Percentiles rank a stretch among this genome's conserved stretches.
Conservation (phyloP, 371 early-diverging fungal species). For the Coemansia sp. region DNA sequence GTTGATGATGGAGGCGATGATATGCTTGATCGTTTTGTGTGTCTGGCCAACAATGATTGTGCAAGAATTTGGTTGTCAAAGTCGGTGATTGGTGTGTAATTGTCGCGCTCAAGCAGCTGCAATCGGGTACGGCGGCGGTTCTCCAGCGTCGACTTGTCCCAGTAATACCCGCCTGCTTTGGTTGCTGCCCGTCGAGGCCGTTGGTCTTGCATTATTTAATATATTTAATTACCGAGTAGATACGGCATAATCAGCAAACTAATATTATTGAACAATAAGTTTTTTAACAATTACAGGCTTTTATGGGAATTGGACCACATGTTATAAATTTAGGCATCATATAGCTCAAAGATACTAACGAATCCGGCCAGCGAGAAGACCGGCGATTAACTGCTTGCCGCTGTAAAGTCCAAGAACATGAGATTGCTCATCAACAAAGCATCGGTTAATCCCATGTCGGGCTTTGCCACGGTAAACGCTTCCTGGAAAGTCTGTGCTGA, state of each 20-base stretch:
- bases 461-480: slow-evolving; percentile 66
- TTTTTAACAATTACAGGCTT: not conserved
- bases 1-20: not conserved
- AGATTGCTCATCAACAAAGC: slow-evolving; percentile 70
- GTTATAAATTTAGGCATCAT: not conserved
- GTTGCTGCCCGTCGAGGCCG: not conserved
- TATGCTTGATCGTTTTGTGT: not conserved
- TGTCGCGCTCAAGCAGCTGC: slow-evolving; percentile 37
- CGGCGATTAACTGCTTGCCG: not conserved
- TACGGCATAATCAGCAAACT: not conserved
- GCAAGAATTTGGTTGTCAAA: slow-evolving; percentile 23
- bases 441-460: slow-evolving; percentile 75
- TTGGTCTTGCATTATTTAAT: slow-evolving; percentile 3
- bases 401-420: slow-evolving; percentile 49
- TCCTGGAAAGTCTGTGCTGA: slow-evolving; percentile 72
- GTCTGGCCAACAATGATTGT: not conserved
- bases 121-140: slow-evolving; percentile 36
- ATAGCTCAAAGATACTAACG: slow-evolving; percentile 9
- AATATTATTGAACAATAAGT: not conserved
- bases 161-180: slow-evolving; percentile 13
- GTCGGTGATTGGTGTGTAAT: slow-evolving; percentile 33
- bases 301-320: slow-evolving; percentile 1
- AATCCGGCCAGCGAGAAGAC: not conserved
- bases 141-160: slow-evolving; percentile 41
- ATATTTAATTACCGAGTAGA: too few species aligned